phyloP scores from a whole-genome alignment of 495 filamentous ascomycete species.

The Parachaetomium inaequale region DNA sequence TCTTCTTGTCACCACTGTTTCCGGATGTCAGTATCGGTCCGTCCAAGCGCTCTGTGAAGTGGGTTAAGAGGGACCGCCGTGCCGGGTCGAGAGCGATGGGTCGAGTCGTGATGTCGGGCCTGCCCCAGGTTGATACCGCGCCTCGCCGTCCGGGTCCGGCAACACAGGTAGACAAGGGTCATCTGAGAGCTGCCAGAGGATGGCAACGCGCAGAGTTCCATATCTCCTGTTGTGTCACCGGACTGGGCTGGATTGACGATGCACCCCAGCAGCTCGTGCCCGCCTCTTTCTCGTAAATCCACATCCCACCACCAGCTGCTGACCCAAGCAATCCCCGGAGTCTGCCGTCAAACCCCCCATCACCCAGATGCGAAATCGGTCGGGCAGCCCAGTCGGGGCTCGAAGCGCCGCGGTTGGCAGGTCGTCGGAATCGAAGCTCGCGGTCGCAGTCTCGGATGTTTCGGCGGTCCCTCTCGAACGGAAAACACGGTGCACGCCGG shows the following conservation, averaged over 20 bases:
- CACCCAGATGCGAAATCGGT: not conserved
- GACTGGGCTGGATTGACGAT: too few relatives aligned
- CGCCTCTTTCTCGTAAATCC: not conserved
- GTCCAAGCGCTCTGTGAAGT: not conserved
- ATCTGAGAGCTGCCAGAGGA: too few relatives aligned
- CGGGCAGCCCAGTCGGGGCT: not conserved
- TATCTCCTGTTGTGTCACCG: too few relatives aligned
- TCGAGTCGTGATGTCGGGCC: not conserved
- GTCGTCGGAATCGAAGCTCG: not conserved
- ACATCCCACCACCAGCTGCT: not conserved
- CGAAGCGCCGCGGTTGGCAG: not conserved
- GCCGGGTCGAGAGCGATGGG: not conserved
- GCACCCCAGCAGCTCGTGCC: not conserved
- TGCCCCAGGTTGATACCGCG: not conserved
- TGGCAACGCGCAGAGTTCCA: too few relatives aligned
- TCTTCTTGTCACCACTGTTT: constrained; percentile 99
- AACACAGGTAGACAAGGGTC: too few relatives aligned
- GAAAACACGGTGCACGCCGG: not conserved
- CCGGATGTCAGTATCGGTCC: constrained; percentile 23
- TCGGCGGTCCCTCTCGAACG: constrained; percentile 21
- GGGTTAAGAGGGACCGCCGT: constrained; percentile 17
- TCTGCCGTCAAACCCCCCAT: not conserved
- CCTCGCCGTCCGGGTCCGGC: too few relatives aligned
- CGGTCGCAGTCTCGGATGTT: not conserved
- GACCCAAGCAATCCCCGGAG: not conserved